Evolutionary conservation across 139 green algal genomes (phyloP).

Genomic region (Micractinium conductrix): DNA sequence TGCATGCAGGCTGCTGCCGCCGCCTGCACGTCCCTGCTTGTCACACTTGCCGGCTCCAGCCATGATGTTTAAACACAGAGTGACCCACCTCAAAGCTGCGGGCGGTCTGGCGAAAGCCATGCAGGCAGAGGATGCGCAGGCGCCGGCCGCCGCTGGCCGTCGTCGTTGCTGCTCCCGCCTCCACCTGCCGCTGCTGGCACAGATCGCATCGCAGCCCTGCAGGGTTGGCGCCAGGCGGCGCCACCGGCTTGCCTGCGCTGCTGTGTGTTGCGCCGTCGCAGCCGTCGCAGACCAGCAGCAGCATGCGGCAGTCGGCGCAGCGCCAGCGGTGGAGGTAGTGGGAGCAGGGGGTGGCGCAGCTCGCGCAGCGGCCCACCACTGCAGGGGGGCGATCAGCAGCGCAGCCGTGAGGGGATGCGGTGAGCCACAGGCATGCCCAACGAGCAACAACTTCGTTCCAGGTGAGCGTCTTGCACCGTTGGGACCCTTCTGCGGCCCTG

Average conservation of each 20-base stretch:
- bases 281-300: slow-evolving; percentile 62
- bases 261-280: slow-evolving; percentile 27
- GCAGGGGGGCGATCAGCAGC: background rate
- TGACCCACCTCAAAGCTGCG: slow-evolving; percentile 63
- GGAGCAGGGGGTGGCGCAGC: slow-evolving; percentile 59
- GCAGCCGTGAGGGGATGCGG: background rate
- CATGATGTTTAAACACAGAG: too few species aligned
- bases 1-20: too few species aligned
- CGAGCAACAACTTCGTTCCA: too few species aligned
- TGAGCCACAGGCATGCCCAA: background rate
- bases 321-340: slow-evolving; percentile 60
- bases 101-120: slow-evolving; percentile 89
- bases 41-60: too few species aligned
- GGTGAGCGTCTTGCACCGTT: too few species aligned
- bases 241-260: too few species aligned
- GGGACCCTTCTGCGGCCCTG: too few species aligned
- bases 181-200: slow-evolving; percentile 32
- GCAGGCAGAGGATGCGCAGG: slow-evolving; percentile 85
- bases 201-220: slow-evolving; percentile 37
- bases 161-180: background rate
- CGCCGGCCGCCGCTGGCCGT: background rate
- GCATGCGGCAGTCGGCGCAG: slow-evolving; percentile 68
- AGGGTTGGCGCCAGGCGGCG: too few species aligned
- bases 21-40: too few species aligned
- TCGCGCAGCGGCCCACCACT: slow-evolving; percentile 57